A percentile compares a stretch with the other conserved stretches of the same genome.
These are phyloP conservation scores for Bassia scoparia DNA, from an alignment of 148 eudicot genomes.

Conservation along the genomic window DNA sequence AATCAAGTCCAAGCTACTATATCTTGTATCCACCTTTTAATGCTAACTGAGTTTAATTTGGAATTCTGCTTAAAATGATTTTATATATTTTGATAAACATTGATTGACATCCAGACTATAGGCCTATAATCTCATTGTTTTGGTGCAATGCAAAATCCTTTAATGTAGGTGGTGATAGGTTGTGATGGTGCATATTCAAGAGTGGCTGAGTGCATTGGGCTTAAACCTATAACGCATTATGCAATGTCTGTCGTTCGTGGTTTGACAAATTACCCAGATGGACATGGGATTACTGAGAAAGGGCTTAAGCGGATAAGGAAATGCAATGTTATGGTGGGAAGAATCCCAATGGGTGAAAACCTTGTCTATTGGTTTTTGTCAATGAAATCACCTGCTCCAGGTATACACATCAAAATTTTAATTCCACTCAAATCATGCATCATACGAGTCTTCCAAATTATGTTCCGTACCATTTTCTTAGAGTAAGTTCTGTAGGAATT, in stretches of 20 bases:
- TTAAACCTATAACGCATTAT: not conserved
- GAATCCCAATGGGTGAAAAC: conserved; percentile 1
- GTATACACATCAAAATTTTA: not conserved
- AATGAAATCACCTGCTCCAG: not conserved
- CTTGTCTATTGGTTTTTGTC: not conserved
- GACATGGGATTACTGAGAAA: too few relatives aligned
- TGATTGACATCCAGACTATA: not conserved
- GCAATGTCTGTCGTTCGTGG: not conserved
- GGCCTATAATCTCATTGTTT: too few relatives aligned
- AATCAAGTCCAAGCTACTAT: not conserved
- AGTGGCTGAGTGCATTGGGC: not conserved
- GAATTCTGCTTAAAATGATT: too few relatives aligned
- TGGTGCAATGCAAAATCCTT: not conserved
- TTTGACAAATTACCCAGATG: too few relatives aligned
- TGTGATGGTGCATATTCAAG: not conserved
- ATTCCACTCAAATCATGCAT: too few relatives aligned
- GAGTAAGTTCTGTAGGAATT: too few relatives aligned
- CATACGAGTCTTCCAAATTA: not conserved
- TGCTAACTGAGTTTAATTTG: too few relatives aligned
- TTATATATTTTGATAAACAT: too few relatives aligned
- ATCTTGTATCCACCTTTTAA: too few relatives aligned
- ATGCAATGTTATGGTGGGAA: not conserved
- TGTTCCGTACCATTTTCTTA: too few relatives aligned
- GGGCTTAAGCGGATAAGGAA: not conserved
- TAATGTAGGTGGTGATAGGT: not conserved